phyloP scores from a whole-genome alignment of 495 filamentous ascomycete genomes.

The Penicillium malachiteum region DNA sequence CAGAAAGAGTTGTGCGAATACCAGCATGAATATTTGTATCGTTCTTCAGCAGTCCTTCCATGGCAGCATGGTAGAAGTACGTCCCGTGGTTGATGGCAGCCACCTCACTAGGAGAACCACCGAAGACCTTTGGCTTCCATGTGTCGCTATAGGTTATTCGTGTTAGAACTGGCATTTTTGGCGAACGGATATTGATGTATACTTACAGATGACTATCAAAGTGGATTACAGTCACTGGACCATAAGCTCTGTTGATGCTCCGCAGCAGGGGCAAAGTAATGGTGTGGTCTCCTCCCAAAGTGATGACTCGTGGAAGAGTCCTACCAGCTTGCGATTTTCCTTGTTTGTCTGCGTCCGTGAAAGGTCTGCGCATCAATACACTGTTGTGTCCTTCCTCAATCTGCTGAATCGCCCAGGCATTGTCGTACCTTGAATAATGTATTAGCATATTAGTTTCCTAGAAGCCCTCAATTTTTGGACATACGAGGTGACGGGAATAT shows the following conservation, averaged over 20 bases:
- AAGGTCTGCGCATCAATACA: constrained; percentile 52
- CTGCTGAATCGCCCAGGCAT: constrained; percentile 70
- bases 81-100: constrained; percentile 85
- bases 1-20: constrained; percentile 74
- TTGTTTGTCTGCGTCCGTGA: constrained; percentile 42
- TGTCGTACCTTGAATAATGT: constrained; percentile 52
- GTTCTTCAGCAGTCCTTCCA: constrained; percentile 74
- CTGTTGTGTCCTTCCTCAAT: constrained; percentile 65
- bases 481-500: constrained; percentile 69
- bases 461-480: constrained; percentile 9
- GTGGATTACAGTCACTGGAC: constrained; percentile 67
- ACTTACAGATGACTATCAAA: constrained; percentile 66
- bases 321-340: constrained; percentile 55
- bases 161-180: neutral
- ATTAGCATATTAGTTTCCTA: neutral
- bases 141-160: constrained; percentile 46
- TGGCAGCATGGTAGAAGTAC: constrained; percentile 68
- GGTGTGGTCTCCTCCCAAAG: constrained; percentile 66
- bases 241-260: constrained; percentile 65
- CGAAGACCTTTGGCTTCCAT: constrained; percentile 70
- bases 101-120: constrained; percentile 58
- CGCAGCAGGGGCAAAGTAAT: constrained; percentile 63
- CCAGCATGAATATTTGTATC: constrained; percentile 85
- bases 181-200: neutral
- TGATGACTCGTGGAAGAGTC: constrained; percentile 63